Evolutionary conservation across 2,329 filamentous ascomycete genomes (phyloP), one percentile per base, ranked within the genome.

Genomic region (Grosmannia serpens): DNA sequence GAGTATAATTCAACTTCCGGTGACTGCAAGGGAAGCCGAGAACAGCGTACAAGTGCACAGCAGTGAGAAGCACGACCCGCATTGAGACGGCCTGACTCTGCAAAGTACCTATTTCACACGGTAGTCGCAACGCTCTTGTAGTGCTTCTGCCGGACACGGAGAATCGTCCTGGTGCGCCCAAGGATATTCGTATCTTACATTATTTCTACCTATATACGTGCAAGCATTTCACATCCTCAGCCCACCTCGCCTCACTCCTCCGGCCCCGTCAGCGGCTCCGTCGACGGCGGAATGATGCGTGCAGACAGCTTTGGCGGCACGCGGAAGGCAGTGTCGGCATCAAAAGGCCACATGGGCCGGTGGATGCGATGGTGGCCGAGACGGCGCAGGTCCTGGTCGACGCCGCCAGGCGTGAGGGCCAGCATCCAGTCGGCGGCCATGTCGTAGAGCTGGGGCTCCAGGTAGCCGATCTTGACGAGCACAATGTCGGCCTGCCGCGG

Each of bases 351-450:
- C 75, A 80, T 79, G 1, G 78, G 79, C 26, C 77, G 70, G 11
- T 65, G 66, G 29, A 81, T 79, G 1, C 73, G 70, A 51, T 67
- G 69, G 65, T 81, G 77, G 0, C 76, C 78, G 6, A 81, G 67
- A 13, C 77, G 69, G 58, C 69, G 63, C 15, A 81, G 65, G 59
- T 81, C 74, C 64, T 81, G 78, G 62, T 81, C 77, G 11, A 81
- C 78, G 10, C 77, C 78, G 0, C 77, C 78, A 0, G 78, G 77
- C 0, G 78, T 81, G 20, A 81, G 67, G 0, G 70, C 78, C 1
- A 81, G 70, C 74, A 80, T 79, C 78, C 78, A 81, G 57, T 76
- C 77, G 9, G 69, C 70, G 0, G 77, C 74, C 77, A 81, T 81
- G 55, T 73, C 73, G 60, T 78, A 79, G 5, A 81, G 67, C 63